These are phyloP conservation scores for Actinomucor elegans DNA, from an alignment of 371 early-diverging fungal genomes.

Conservation along the genomic window DNA sequence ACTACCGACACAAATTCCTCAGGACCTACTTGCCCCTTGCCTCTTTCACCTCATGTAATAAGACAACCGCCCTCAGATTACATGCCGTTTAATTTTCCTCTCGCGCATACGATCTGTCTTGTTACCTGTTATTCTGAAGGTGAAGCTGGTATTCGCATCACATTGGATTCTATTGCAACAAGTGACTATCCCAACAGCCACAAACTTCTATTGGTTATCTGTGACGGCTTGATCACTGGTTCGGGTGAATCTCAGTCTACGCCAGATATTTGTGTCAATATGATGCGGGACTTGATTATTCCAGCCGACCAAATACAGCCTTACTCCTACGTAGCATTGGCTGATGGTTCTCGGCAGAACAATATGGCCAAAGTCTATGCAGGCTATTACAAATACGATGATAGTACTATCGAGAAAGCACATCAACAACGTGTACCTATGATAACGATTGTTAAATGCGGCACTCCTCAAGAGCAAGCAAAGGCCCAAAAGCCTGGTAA, in stretches of 20 bases:
- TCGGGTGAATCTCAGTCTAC: constrained; percentile 75
- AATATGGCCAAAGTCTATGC: constrained; percentile 96
- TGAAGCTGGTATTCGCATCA: constrained; percentile 84
- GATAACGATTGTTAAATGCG: constrained; percentile 68
- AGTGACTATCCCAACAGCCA: constrained; percentile 88
- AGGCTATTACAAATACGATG: constrained; percentile 81
- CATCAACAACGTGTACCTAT: constrained; percentile 74
- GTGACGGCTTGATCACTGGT: constrained; percentile 86
- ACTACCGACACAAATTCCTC: constrained; percentile 5
- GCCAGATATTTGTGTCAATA: constrained; percentile 78
- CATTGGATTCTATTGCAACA: constrained; percentile 92
- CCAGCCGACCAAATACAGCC: constrained; percentile 65
- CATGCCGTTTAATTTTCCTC: constrained; percentile 68
- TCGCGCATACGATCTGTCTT: constrained; percentile 73
- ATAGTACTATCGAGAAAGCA: constrained; percentile 49
- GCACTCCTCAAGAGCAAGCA: constrained; percentile 5
- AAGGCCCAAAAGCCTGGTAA: constrained; percentile 78
- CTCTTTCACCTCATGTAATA: constrained; percentile 37
- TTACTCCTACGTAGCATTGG: constrained; percentile 91
- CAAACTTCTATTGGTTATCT: constrained; percentile 89
- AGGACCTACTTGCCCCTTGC: constrained; percentile 31
- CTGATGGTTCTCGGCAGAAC: constrained; percentile 88
- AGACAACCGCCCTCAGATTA: constrained; percentile 52
- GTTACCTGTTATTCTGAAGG: constrained; percentile 95
- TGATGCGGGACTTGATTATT: constrained; percentile 78